Percentiles rank a stretch among this genome's conserved stretches.
Conservation (phyloP, 2,329 filamentous ascomycete genomes). For the Fusarium mexicanum region DNA sequence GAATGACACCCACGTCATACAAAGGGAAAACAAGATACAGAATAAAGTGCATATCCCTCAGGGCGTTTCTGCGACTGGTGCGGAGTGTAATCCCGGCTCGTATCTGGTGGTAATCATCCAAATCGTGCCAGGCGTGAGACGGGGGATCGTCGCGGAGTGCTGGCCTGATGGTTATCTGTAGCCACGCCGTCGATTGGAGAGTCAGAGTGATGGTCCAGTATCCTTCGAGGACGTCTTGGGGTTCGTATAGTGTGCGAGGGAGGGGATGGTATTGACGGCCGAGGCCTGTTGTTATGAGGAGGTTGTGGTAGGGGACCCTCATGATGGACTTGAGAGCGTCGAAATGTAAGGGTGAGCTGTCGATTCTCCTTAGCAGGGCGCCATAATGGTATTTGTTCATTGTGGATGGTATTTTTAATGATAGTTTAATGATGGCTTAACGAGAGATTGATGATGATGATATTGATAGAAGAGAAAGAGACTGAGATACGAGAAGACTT, state of each 20-base stretch:
- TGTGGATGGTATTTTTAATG: background rate
- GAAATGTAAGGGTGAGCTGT: fast-evolving
- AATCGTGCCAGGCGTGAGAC: background rate
- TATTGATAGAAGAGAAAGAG: background rate
- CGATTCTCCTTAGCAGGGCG: too few species aligned
- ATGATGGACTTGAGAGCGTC: fast-evolving
- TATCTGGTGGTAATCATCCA: fast-evolving
- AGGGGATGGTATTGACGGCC: too few species aligned
- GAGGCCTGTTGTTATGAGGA: too few species aligned
- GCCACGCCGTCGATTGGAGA: too few species aligned
- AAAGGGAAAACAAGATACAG: background rate
- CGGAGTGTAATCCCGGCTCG: background rate
- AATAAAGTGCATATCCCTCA: background rate
- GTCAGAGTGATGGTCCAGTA: too few species aligned
- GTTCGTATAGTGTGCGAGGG: too few species aligned
- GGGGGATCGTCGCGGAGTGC: background rate
- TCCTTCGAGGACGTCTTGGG: too few species aligned
- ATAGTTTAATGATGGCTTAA: background rate
- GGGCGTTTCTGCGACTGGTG: background rate
- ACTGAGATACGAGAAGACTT: too few species aligned
- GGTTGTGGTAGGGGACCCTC: fast-evolving
- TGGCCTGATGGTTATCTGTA: background rate
- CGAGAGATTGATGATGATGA: background rate
- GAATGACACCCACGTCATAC: background rate
- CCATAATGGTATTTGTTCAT: background rate